Evolutionary conservation across 345 rosid species (phyloP), one percentile per base, ranked within the genome.

Genomic region (Gossypium herbaceum): DNA sequence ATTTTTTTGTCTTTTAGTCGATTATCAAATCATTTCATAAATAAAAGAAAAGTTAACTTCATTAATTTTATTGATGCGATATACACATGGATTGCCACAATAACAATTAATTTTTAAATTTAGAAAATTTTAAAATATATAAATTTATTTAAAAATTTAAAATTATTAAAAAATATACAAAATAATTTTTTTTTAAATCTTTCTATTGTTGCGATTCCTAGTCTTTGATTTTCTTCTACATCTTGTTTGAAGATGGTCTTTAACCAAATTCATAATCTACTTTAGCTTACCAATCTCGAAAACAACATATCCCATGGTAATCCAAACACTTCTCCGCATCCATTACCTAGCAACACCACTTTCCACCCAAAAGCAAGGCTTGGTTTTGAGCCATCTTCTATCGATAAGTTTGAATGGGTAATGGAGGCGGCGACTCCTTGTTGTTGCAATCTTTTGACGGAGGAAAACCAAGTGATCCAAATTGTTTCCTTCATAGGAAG

Each of bases 171-270:
- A 34, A 34, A 34, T 29, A 27, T 27, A 2, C 1, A 27, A 2
- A 27, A 27, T 2, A 2, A 2, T 4, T 34, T 34, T 24, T 24
- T 24, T 24, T 24, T 1, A 24, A 24, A 24, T 1, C 22, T 27
- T 27, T 27, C 4, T 27, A 27, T n/a, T 7, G 1, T 6, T 57
- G 15, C 3, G 39, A 22, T 48, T 75, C 82, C 86, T 8, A 7
- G n/a, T 16, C 57, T 54, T 54, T 16, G 10, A 2, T 22, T 29
- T 29, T 29, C 0, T 22, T 22, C 20, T 20, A 9, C 2, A 3
- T 13, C 15, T 58, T 16, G 1, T 58, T 0, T 10, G 15, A 22
- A 20, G 61, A 8, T 1, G 13, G 3, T 12, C 50, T 11, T 45
- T 12, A 45, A 45, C 50, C 0, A 11, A 10, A 45, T 7, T 45